Percentiles rank a stretch among this genome's conserved stretches.
Conservation (phyloP, 768 basidiomycete genomes). For the Suillus fuscotomentosus region DNA sequence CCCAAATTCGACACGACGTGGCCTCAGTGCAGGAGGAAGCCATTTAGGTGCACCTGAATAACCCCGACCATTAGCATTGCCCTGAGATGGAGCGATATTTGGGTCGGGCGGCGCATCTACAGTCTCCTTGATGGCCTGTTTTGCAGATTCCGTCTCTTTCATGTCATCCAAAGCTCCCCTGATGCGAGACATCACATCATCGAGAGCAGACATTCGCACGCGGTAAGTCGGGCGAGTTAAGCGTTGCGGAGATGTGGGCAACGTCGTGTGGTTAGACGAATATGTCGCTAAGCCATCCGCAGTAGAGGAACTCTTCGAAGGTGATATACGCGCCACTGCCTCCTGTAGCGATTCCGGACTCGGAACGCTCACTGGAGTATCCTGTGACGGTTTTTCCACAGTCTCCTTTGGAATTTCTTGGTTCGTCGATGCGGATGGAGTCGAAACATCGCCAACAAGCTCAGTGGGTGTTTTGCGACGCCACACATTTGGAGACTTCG, state of each 20-base stretch:
- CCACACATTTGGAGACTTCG: conserved; percentile 43
- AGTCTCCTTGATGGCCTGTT: conserved; percentile 15
- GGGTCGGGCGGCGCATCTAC: conserved; percentile 17
- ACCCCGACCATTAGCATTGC: conserved; percentile 15
- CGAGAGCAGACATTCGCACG: conserved; percentile 67
- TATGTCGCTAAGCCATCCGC: conserved; percentile 10
- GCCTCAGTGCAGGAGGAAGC: conserved; percentile 56
- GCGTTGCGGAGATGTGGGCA: conserved; percentile 21
- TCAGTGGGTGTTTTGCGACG: conserved; percentile 31
- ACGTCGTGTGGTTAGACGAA: conserved; percentile 16
- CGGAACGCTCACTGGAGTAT: not conserved
- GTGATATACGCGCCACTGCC: not conserved
- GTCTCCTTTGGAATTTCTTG: not conserved
- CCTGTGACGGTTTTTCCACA: not conserved
- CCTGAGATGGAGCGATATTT: conserved; percentile 10
- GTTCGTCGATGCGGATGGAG: not conserved
- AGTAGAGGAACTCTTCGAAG: conserved; percentile 15
- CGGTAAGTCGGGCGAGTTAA: conserved; percentile 32
- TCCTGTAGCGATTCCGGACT: conserved; percentile 2
- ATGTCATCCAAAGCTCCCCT: conserved; percentile 75
- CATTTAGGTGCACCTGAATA: conserved; percentile 35
- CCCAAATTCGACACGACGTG: conserved; percentile 27
- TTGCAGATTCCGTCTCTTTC: conserved; percentile 37
- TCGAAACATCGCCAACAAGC: not conserved
- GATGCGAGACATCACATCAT: conserved; percentile 84